Conservation (phyloP, 1,139 yeast species). For the Yamadazyma jaroonii region DNA sequence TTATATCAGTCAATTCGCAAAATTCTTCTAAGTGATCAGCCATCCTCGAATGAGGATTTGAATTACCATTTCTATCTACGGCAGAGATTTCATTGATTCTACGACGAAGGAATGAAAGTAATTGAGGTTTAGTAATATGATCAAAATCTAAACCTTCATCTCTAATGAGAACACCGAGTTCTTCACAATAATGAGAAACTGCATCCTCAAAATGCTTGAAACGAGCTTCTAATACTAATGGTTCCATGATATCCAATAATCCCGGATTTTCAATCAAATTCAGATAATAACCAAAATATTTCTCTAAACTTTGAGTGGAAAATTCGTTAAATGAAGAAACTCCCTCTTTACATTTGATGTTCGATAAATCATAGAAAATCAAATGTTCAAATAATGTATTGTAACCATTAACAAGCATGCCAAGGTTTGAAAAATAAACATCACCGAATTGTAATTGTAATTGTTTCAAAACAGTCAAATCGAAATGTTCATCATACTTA, state of each 20-base stretch:
- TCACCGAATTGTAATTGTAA: constrained; percentile 12
- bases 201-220: too few species aligned
- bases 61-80: constrained; percentile 5
- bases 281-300: constrained; percentile 13
- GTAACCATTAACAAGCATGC: constrained; percentile 10
- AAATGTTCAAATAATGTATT: constrained; percentile 10
- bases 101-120: constrained; percentile 17
- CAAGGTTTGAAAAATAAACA: constrained; percentile 12
- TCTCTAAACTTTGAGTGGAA: constrained; percentile 7
- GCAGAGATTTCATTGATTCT: constrained; percentile 20
- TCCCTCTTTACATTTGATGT: constrained; percentile 8
- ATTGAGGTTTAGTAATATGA: constrained; percentile 2
- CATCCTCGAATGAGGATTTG: constrained; percentile 17
- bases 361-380: constrained; percentile 8
- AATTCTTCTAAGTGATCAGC: constrained; percentile 4
- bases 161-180: neutral
- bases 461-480: constrained; percentile 5
- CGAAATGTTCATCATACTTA: constrained; percentile 5
- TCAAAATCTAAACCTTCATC: neutral
- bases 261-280: constrained; percentile 9
- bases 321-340: constrained; percentile 10
- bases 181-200: too few species aligned
- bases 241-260: constrained; percentile 4
- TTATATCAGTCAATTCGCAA: constrained; percentile 2
- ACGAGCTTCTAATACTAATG: neutral